phyloP scores from a whole-genome alignment of 2,329 filamentous ascomycete genomes.

The Coniochaeta sp. region DNA sequence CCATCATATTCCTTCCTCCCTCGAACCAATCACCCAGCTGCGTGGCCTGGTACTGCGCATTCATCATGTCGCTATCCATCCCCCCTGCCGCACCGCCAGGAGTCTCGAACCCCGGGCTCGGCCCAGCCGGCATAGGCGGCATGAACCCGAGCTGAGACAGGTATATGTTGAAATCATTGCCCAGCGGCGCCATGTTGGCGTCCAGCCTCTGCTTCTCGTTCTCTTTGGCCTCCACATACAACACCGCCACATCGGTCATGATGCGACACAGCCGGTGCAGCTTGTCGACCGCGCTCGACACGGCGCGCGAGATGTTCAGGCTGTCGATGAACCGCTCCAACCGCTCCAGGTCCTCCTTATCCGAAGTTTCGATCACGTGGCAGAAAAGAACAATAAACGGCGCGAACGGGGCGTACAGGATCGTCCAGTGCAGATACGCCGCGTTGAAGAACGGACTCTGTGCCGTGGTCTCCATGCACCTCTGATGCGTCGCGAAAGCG shows the following conservation, averaged over 20 bases:
- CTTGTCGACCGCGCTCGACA: slow-evolving; percentile 53
- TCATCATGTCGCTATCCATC: slow-evolving; percentile 7
- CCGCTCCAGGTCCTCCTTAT: slow-evolving; percentile 44
- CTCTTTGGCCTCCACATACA: slow-evolving; percentile 56
- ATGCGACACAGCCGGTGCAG: slow-evolving; percentile 56
- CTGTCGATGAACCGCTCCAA: slow-evolving; percentile 51
- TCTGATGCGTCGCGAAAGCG: slow-evolving; percentile 37
- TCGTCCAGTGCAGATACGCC: slow-evolving; percentile 48
- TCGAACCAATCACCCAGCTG: slow-evolving; percentile 61
- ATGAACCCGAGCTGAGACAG: slow-evolving; percentile 57
- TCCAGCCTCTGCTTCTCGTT: slow-evolving; percentile 30
- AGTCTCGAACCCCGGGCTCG: not conserved
- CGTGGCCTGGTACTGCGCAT: slow-evolving; percentile 21
- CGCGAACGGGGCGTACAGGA: slow-evolving; percentile 50
- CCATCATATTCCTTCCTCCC: slow-evolving; percentile 58
- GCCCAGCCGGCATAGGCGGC: slow-evolving; percentile 21
- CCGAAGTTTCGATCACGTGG: slow-evolving; percentile 47
- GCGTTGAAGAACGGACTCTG: slow-evolving; percentile 32
- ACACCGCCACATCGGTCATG: slow-evolving; percentile 51
- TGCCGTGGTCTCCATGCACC: slow-evolving; percentile 36
- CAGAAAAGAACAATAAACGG: slow-evolving; percentile 55
- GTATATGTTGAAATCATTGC: slow-evolving; percentile 58
- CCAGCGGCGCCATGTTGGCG: slow-evolving; percentile 40
- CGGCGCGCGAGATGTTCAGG: slow-evolving; percentile 40
- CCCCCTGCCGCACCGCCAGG: slow-evolving; percentile 3